These are phyloP conservation scores for Phytophthora pisi DNA, from an alignment of 352 stramenopile species.

Conservation along the genomic window DNA sequence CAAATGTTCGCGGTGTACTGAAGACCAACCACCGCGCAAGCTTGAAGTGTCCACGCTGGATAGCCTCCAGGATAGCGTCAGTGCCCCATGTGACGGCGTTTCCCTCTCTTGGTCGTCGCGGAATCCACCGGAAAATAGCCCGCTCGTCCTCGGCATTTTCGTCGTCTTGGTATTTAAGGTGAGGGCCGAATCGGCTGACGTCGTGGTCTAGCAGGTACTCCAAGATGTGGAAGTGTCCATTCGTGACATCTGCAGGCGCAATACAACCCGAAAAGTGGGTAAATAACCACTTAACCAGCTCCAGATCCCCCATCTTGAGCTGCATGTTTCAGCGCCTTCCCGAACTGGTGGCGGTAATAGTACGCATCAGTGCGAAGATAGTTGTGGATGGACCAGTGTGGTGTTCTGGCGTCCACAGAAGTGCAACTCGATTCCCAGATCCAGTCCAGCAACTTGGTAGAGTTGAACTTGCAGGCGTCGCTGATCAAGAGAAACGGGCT, in stretches of 20 bases:
- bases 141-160: neutral
- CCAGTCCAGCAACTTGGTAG: neutral
- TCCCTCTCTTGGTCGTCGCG: neutral
- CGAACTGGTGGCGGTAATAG: neutral
- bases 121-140: neutral
- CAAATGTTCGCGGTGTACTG: neutral
- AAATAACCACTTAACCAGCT: neutral
- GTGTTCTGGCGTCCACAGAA: neutral
- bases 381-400: neutral
- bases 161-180: neutral
- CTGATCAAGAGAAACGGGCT: neutral
- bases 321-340: neutral
- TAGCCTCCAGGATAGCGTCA: neutral
- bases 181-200: neutral
- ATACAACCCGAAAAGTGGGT: neutral
- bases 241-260: neutral
- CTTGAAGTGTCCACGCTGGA: neutral
- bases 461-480: neutral
- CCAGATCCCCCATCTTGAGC: neutral
- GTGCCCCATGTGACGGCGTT: neutral
- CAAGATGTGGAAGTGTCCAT: neutral
- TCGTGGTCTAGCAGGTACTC: neutral
- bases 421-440: neutral
- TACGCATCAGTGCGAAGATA: neutral
- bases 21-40: neutral